Percentiles rank a stretch among this genome's conserved stretches.
These are phyloP conservation scores for Dendrostoma leiphaemia DNA, from an alignment of 2,329 filamentous ascomycete species.

Conservation along the genomic window DNA sequence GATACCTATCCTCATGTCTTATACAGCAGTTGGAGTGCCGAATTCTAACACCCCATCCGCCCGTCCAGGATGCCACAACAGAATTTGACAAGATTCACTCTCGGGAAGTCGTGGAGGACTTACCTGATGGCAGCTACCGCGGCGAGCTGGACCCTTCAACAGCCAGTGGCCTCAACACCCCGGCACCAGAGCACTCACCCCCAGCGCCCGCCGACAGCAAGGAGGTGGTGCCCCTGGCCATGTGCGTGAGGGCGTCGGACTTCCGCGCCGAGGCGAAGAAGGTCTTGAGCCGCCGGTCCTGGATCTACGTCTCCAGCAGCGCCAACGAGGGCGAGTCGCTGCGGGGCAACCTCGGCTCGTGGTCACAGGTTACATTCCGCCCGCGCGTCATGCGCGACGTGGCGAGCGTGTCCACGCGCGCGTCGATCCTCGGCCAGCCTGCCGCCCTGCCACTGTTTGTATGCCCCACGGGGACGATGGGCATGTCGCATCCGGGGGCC, in stretches of 20 bases:
- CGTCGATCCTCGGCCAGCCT: slow-evolving; percentile 38
- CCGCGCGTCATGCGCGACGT: slow-evolving; percentile 33
- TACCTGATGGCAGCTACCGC: slow-evolving; percentile 28
- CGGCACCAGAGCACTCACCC: not conserved
- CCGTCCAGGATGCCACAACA: slow-evolving; percentile 28
- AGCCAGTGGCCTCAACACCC: slow-evolving; percentile 22
- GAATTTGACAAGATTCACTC: slow-evolving; percentile 32
- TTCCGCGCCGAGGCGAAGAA: slow-evolving; percentile 48
- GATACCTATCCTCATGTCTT: too few relatives aligned
- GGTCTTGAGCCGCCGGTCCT: slow-evolving; percentile 61
- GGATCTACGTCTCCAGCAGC: slow-evolving; percentile 28
- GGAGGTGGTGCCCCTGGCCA: slow-evolving; percentile 26
- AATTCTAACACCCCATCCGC: not conserved
- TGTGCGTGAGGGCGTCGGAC: slow-evolving; percentile 36
- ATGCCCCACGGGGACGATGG: slow-evolving; percentile 42
- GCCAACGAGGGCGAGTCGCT: slow-evolving; percentile 30
- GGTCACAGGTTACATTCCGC: slow-evolving; percentile 14
- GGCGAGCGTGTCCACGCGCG: slow-evolving; percentile 19
- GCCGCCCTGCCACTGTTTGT: slow-evolving; percentile 50
- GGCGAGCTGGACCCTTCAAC: slow-evolving; percentile 27
- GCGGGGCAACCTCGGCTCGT: slow-evolving; percentile 25
- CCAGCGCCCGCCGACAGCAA: slow-evolving; percentile 8
- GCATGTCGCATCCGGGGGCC: slow-evolving; percentile 37
- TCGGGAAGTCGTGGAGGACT: slow-evolving; percentile 27
- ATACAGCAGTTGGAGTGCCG: not conserved